phyloP scores from a whole-genome alignment of 345 rosid species.

The Arabidopsis arenosa region DNA sequence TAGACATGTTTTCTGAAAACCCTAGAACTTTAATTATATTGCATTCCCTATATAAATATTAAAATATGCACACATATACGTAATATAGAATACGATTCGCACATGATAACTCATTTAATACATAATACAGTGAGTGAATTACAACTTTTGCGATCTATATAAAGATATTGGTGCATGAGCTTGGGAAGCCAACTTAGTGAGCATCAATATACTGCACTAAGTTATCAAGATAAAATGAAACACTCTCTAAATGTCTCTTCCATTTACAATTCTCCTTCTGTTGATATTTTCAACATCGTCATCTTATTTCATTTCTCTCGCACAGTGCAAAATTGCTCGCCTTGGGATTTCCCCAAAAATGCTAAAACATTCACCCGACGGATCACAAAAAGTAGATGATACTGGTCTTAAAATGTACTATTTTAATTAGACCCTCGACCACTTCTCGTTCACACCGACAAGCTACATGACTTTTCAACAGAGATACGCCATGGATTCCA shows the following conservation, averaged over 20 bases:
- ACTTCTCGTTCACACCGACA: slow-evolving; percentile 53
- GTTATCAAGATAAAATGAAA: neutral
- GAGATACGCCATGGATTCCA: slow-evolving; percentile 52
- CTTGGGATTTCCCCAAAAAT: neutral
- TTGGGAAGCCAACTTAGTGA: neutral
- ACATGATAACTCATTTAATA: too few relatives aligned
- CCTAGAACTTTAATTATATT: neutral
- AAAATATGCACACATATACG: neutral
- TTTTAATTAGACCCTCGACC: too few relatives aligned
- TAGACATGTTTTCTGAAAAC: neutral
- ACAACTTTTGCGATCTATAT: slow-evolving; percentile 11
- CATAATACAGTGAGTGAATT: neutral
- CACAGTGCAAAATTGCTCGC: too few relatives aligned
- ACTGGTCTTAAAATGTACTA: too few relatives aligned
- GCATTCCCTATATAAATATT: neutral
- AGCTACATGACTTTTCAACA: slow-evolving; percentile 61
- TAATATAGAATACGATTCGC: neutral
- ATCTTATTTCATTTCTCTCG: neutral
- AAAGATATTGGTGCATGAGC: neutral
- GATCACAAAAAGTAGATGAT: too few relatives aligned
- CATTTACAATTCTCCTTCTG: neutral
- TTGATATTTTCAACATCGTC: neutral
- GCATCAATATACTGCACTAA: neutral
- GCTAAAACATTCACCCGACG: too few relatives aligned
- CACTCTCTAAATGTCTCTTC: neutral